Percentiles rank a stretch among this genome's conserved stretches.
phyloP scores from a whole-genome alignment of 805 yeast genomes.

The Yarrowia sp. region DNA sequence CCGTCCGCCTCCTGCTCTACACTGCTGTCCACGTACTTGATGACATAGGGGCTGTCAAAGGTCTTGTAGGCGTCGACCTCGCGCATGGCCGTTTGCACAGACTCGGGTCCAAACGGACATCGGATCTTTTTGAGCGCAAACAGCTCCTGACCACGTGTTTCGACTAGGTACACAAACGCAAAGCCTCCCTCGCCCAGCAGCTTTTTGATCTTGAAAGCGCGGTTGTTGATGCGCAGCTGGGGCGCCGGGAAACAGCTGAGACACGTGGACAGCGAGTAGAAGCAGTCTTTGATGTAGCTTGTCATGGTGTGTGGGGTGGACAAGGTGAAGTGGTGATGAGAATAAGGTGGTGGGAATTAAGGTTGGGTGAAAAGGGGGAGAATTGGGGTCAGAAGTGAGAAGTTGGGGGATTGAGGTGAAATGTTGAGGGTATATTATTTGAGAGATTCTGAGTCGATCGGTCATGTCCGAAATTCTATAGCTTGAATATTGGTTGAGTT shows the following conservation, averaged over 20 bases:
- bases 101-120: slow-evolving; percentile 85
- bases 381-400: too few relatives aligned
- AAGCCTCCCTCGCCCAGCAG: slow-evolving; percentile 92
- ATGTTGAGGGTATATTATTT: too few relatives aligned
- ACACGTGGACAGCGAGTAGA: slow-evolving; percentile 50
- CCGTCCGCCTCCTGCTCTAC: slow-evolving; percentile 79
- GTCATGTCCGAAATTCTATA: too few relatives aligned
- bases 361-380: not conserved
- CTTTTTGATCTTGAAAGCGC: slow-evolving; percentile 65
- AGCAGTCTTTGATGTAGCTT: slow-evolving; percentile 44
- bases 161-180: slow-evolving; percentile 83
- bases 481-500: too few relatives aligned
- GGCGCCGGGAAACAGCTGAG: slow-evolving; percentile 58
- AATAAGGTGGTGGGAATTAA: not conserved
- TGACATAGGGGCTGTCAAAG: slow-evolving; percentile 67
- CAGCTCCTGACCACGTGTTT: slow-evolving; percentile 52
- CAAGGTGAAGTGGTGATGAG: not conserved
- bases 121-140: slow-evolving; percentile 86
- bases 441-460: too few relatives aligned
- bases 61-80: slow-evolving; percentile 79
- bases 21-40: slow-evolving; percentile 72
- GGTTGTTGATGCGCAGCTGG: slow-evolving; percentile 65
- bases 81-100: slow-evolving; percentile 72
- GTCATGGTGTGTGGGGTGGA: slow-evolving; percentile 8
- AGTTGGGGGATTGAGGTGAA: too few relatives aligned